Conservation (phyloP, 1,139 yeast species). For the Saccharomyces hybrid region DNA sequence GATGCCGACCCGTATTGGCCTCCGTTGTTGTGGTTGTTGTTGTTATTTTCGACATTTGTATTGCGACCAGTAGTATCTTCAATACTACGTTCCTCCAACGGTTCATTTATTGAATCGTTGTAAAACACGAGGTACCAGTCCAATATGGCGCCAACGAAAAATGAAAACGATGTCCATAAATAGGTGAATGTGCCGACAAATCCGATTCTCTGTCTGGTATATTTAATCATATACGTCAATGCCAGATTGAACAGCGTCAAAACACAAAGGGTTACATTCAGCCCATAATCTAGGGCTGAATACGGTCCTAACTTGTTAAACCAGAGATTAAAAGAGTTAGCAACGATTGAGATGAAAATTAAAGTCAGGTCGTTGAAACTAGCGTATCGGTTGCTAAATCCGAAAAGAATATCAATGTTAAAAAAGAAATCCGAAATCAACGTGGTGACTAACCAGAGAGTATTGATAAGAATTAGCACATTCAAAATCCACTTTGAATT, state of each 20-base stretch:
- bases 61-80: conserved; percentile 20
- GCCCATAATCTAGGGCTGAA: conserved; percentile 22
- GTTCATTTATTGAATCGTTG: conserved; percentile 35
- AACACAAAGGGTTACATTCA: conserved; percentile 21
- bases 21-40: conserved; percentile 25
- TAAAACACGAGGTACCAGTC: conserved; percentile 22
- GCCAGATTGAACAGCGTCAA: conserved; percentile 24
- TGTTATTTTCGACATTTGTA: conserved; percentile 50
- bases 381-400: conserved; percentile 19
- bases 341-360: conserved; percentile 24
- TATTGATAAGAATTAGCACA: conserved; percentile 20
- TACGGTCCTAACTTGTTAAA: conserved; percentile 26
- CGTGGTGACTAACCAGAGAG: conserved; percentile 22
- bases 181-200: conserved; percentile 45
- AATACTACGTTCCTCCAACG: neutral
- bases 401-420: conserved; percentile 18
- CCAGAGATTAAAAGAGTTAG: conserved; percentile 27
- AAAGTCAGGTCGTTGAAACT: conserved; percentile 24
- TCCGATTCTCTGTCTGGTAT: conserved; percentile 43
- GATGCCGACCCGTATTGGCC: conserved; percentile 25
- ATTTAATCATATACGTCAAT: conserved; percentile 14
- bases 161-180: conserved; percentile 47
- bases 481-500: conserved; percentile 24
- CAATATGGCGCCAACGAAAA: conserved; percentile 25
- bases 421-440: conserved; percentile 28